These are phyloP conservation scores for Coemansia sp. DNA, from an alignment of 192 early-diverging fungal species.

Conservation along the genomic window DNA sequence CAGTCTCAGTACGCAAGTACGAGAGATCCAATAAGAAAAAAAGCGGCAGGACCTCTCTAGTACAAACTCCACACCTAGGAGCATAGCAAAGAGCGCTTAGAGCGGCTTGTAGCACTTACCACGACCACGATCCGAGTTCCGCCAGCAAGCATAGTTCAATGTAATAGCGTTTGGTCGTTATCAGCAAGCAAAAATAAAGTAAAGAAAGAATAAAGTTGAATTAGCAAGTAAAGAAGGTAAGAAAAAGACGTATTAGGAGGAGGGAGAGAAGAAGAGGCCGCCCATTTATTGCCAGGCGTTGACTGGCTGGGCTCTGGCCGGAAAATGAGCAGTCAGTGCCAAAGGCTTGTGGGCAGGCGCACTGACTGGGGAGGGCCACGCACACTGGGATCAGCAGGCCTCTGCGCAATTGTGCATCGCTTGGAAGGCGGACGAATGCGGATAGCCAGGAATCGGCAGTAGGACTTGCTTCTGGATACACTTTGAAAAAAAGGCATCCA, in stretches of 20 bases:
- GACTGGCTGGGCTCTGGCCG: conserved; percentile 1
- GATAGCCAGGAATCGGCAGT: conserved; percentile 1
- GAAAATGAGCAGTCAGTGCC: not conserved
- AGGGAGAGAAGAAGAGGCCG: not conserved
- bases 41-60: not conserved
- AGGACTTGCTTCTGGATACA: conserved; percentile 5
- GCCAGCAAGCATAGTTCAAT: conserved; percentile 45
- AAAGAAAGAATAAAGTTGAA: not conserved
- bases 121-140: conserved; percentile 58
- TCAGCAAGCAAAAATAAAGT: not conserved
- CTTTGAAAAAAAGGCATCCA: not conserved
- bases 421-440: not conserved
- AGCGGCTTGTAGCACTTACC: conserved; percentile 27
- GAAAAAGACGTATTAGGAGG: not conserved
- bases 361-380: not conserved
- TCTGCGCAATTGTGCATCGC: not conserved
- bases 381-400: not conserved
- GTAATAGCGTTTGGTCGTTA: not conserved
- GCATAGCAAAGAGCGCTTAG: not conserved
- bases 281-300: not conserved
- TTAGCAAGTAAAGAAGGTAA: not conserved
- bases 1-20: not conserved
- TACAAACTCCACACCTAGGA: not conserved
- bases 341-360: not conserved
- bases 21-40: not conserved